Evolutionary conservation across 768 basidiomycete species (phyloP), one percentile per base, ranked within the genome.

Genomic region (Pisolithus marmoratus): DNA sequence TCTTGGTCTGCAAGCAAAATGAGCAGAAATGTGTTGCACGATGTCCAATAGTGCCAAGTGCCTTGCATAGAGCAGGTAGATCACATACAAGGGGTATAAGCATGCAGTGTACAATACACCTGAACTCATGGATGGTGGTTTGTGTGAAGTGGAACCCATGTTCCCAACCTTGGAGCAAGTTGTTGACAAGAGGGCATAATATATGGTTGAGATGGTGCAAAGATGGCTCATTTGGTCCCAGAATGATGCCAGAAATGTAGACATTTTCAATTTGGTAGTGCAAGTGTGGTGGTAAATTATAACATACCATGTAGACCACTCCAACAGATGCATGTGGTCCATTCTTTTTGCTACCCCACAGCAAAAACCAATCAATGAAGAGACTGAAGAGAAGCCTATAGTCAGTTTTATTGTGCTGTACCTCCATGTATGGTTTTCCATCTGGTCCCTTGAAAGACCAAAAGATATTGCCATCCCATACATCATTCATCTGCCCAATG

Each of bases 341-440:
- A 47, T 65, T 64, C 53, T 62, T 65, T 50, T 71, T 69, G 38
- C 67, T 70, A 5, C 57, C 53, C 38, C 54, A 67, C 1, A 65
- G 69, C 59, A 70, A 71, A 51, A 70, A 71, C 69, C 69, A 71
- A 49, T 73, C 69, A 48, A 70, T 54, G 54, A 64, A 71, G 7
- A 70, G 24, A 8, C 60, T 58, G 60, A 69, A 71, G 1, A 61
- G 50, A 2, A 67, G 53, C 51, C 60, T 43, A 1, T 55, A 57
- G 26, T 68, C 46, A 29, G 45, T 6, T 29, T 68, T 20, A 12
- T 43, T 45, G 12, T 53, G 48, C 1, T 42, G 23, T 6, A 42
- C 48, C 3, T 53, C 6, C 31, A 59, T 58, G 43, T 64, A 65
- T 44, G 58, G 63, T 20, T 51, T 46, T 7, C 55, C 52, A 55